Conservation (phyloP, 192 early-diverging fungal species). For the Linnemannia schmuckeri region DNA sequence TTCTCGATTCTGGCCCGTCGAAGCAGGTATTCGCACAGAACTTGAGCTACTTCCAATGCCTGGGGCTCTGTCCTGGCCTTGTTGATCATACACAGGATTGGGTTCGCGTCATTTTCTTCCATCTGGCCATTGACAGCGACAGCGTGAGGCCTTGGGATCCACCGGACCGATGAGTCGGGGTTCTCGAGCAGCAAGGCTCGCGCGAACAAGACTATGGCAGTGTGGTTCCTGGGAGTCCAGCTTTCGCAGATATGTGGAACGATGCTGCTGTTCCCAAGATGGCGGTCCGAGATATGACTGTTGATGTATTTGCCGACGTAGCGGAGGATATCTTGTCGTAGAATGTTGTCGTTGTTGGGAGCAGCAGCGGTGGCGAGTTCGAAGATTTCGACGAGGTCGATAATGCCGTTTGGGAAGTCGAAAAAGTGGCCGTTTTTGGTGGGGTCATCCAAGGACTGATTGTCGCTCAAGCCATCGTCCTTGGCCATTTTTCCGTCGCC, state of each 20-base stretch:
- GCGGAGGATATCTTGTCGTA: neutral
- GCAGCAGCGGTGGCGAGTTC: neutral
- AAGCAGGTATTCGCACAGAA: constrained; percentile 3
- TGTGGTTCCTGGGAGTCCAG: neutral
- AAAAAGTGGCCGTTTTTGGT: neutral
- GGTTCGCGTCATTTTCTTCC: neutral
- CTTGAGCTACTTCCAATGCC: neutral
- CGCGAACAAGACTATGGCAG: neutral
- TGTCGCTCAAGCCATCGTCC: neutral
- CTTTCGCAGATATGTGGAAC: neutral
- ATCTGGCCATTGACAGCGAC: neutral
- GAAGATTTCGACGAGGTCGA: neutral
- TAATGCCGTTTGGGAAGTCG: neutral
- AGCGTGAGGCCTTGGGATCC: neutral
- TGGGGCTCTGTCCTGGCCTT: neutral
- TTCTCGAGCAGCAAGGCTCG: neutral
- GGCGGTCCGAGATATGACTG: neutral
- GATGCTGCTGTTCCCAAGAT: neutral
- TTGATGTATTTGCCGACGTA: neutral
- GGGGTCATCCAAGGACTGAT: neutral
- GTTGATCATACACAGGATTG: neutral
- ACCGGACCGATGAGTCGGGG: neutral
- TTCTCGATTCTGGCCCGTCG: neutral
- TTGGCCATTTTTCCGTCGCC: neutral
- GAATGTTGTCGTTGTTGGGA: no score